Evolutionary conservation across 805 yeast genomes (phyloP).

Genomic region (Saccharomycopsis sp.): DNA sequence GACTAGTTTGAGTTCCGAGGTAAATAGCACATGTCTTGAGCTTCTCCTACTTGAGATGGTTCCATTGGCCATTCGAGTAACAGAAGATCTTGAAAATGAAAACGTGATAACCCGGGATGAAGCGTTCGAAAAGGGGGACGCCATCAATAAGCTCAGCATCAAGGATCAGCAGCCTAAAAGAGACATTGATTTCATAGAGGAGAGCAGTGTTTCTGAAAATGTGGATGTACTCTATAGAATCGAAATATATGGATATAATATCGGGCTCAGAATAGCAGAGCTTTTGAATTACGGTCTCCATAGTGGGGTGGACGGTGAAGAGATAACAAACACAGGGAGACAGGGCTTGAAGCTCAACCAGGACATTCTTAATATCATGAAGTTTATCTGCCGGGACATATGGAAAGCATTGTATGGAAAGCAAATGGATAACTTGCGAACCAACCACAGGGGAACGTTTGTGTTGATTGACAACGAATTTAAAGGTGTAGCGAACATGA

Average conservation of each 20-base stretch:
- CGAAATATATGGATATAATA: conserved; percentile 62
- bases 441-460: conserved; percentile 69
- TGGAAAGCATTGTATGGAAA: conserved; percentile 78
- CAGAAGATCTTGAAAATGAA: conserved; percentile 36
- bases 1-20: conserved; percentile 26
- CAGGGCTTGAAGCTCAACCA: conserved; percentile 39
- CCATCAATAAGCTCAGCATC: conserved; percentile 23
- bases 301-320: conserved; percentile 35
- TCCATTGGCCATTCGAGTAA: conserved; percentile 62
- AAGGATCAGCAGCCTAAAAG: conserved; percentile 23
- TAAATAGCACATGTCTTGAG: conserved; percentile 53
- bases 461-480: conserved; percentile 68
- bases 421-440: conserved; percentile 86
- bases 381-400: conserved; percentile 85
- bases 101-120: conserved; percentile 20
- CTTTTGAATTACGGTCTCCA: conserved; percentile 25
- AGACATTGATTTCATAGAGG: conserved; percentile 26
- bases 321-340: conserved; percentile 31
- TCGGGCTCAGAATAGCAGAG: conserved; percentile 57
- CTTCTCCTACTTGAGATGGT: conserved; percentile 69
- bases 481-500: conserved; percentile 46
- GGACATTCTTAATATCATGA: conserved; percentile 79
- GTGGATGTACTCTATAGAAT: conserved; percentile 54
- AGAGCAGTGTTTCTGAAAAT: conserved; percentile 30
- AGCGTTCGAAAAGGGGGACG: conserved; percentile 15